Evolutionary conservation across 2,329 filamentous ascomycete species (phyloP), one percentile per base, ranked within the genome.

Genomic region (Parastagonospora avenae): DNA sequence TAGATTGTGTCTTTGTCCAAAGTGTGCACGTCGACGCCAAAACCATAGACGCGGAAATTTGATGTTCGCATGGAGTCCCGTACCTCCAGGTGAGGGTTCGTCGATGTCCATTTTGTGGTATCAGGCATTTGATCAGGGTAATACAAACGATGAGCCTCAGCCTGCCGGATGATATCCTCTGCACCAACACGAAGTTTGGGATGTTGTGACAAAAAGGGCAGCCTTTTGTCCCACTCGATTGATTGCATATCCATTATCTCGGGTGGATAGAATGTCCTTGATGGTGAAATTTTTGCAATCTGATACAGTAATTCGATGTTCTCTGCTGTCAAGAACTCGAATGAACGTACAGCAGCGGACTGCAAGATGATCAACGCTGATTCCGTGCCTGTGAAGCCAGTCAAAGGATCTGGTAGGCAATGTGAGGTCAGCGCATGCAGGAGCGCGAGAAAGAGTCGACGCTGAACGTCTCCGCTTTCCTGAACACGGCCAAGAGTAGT

Each of bases 341-440:
- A 80, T 0, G 83, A 86, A 14, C 68, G 62, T 0, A 84, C 66
- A 0, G 80, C 74, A 0, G 80, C 81, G 0, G 80, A 82, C 0
- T 50, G 37, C 0, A 87, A 62, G 1, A 83, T 81, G 0, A 61
- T 55, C 0, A 86, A 57, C 0, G 82, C 80, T 39, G 80, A 66
- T 54, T 87, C 83, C 0, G 81, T 84, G 0, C 85, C 84, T 0
- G 82, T 86, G 4, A 68, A 65, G 0, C 59, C 40, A 0, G 78
- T 82, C 0, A 85, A 69, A 0, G 67, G 68, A 55, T 86, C 83
- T 0, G 79, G 77, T 0, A 84, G 65, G 24, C 75, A 81, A 42
- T 77, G 76, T 0, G 82, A 81, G 0, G 84, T 86, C 0, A 84
- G 48, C 0, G 79, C 82, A 53, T 87, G 83, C 0, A 87, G 64